Conservation (phyloP, 2,329 filamentous ascomycete genomes). For the Alternaria arbusti region DNA sequence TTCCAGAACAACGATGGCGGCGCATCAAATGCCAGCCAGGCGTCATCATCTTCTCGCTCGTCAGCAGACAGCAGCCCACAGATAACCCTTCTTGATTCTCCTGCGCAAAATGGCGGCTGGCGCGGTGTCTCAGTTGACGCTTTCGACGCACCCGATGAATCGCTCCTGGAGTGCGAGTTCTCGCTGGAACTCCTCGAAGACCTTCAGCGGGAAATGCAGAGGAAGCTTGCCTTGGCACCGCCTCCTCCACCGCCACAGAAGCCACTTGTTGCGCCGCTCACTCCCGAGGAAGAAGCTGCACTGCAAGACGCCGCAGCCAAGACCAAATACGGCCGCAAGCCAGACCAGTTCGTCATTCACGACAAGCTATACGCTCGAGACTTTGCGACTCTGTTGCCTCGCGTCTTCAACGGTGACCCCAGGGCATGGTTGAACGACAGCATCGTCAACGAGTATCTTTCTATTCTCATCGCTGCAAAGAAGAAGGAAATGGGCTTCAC, state of each 20-base stretch:
- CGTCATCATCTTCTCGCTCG: not conserved
- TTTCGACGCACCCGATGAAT: constrained; percentile 22
- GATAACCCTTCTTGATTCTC: not conserved
- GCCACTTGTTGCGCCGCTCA: constrained; percentile 29
- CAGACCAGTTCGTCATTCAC: constrained; percentile 13
- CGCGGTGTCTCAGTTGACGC: constrained; percentile 17
- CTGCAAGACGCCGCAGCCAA: constrained; percentile 21
- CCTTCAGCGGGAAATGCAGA: constrained; percentile 20
- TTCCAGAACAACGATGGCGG: constrained; percentile 12
- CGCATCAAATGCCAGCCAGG: not conserved
- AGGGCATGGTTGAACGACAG: constrained; percentile 78
- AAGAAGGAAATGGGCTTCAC: constrained; percentile 63
- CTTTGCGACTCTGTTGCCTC: constrained; percentile 63
- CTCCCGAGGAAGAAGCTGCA: constrained; percentile 16
- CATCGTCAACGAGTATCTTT: constrained; percentile 71
- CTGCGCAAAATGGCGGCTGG: constrained; percentile 11
- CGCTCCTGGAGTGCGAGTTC: constrained; percentile 25
- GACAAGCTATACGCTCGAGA: constrained; percentile 62
- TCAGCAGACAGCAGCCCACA: constrained; percentile 1
- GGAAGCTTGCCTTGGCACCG: constrained; percentile 17
- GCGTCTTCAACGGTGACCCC: constrained; percentile 48
- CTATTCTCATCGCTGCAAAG: constrained; percentile 65
- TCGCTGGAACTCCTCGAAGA: constrained; percentile 31
- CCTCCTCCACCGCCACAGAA: constrained; percentile 15
- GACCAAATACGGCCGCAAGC: constrained; percentile 23